Evolutionary conservation across 352 stramenopile species (phyloP), one percentile per base, ranked within the genome.

Genomic region (Pythium insidiosum): DNA sequence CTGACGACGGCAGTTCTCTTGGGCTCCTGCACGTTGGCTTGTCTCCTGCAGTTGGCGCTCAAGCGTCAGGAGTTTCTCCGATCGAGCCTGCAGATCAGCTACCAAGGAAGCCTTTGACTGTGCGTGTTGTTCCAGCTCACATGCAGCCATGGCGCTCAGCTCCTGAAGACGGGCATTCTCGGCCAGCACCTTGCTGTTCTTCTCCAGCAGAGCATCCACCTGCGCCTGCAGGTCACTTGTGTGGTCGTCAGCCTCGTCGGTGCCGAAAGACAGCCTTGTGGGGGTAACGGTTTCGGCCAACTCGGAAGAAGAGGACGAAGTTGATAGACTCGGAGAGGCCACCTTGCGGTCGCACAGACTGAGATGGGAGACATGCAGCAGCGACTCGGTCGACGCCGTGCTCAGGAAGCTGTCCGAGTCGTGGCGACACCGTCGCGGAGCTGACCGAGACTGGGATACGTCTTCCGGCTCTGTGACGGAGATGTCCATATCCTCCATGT

Each of bases 171-270:
- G 61, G 9, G 50, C 50, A 29, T 85, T 84, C 49, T 87, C 67
- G 4, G 65, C 68, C 31, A 80, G 61, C 7, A 81, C 76, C 57
- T 71, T 67, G 12, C 71, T 39, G 35, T 84, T 87, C 50, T 88
- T 69, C 13, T 59, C 63, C 13, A 83, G 58, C 24, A 85, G 43
- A 43, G 71, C 34, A 43, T 85, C 69, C 43, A 85, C 60, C 22
- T 88, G 68, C 0, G 59, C 61, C 10, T 69, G 71, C 19, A 87
- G 62, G 34, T 20, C 13, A 13, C 7, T 20, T 13, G 7, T 13
- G 34, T 39, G 34, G 18, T 21, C 7, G 3, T 62, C 53, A 16
- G 52, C 53, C 39, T 62, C 54, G 23, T 58, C 47, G 34, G 56
- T 38, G 28, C 53, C 53, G 11, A 62, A 56, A 34, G 41, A 36